Conservation (phyloP, 345 rosid genomes). For the Atalantia buxifolia region DNA sequence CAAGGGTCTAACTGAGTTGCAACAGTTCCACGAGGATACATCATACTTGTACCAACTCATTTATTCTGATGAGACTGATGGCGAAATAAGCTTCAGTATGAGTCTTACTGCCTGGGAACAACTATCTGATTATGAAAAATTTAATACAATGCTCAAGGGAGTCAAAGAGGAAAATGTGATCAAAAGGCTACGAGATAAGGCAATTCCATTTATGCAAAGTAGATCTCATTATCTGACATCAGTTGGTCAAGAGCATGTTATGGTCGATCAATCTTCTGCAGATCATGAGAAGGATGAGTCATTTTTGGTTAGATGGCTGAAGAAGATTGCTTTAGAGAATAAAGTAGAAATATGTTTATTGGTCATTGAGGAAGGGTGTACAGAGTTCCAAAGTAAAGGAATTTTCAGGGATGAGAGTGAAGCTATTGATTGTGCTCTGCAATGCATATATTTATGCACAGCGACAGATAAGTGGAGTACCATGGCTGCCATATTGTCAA, state of each 20-base stretch:
- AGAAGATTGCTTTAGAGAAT: slow-evolving; percentile 71
- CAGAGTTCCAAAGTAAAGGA: slow-evolving; percentile 41
- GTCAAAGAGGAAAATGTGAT: slow-evolving; percentile 61
- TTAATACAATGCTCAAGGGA: slow-evolving; percentile 70
- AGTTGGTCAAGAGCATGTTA: slow-evolving; percentile 17
- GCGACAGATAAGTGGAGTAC: slow-evolving; percentile 79
- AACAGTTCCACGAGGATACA: slow-evolving; percentile 71
- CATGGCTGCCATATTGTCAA: slow-evolving; percentile 77
- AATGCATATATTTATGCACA: slow-evolving; percentile 71
- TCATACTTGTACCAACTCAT: slow-evolving; percentile 70
- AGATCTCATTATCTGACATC: slow-evolving; percentile 26
- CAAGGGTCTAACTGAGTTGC: slow-evolving; percentile 66
- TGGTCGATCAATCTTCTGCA: slow-evolving; percentile 20
- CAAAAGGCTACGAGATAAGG: slow-evolving; percentile 52
- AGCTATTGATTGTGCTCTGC: slow-evolving; percentile 76
- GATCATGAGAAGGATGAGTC: slow-evolving; percentile 42
- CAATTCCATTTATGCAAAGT: slow-evolving; percentile 76
- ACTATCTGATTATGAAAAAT: slow-evolving; percentile 79
- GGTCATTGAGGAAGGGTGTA: slow-evolving; percentile 86
- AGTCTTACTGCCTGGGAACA: slow-evolving; percentile 81
- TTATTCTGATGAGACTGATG: slow-evolving; percentile 56
- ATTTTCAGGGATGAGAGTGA: slow-evolving; percentile 73
- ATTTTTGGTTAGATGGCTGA: slow-evolving; percentile 85
- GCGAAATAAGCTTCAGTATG: slow-evolving; percentile 45
- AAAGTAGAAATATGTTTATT: slow-evolving; percentile 68